A percentile compares a stretch with the other conserved stretches of the same genome.
These are phyloP conservation scores for Heritiera fomes DNA, from an alignment of 345 rosid species.

Conservation along the genomic window DNA sequence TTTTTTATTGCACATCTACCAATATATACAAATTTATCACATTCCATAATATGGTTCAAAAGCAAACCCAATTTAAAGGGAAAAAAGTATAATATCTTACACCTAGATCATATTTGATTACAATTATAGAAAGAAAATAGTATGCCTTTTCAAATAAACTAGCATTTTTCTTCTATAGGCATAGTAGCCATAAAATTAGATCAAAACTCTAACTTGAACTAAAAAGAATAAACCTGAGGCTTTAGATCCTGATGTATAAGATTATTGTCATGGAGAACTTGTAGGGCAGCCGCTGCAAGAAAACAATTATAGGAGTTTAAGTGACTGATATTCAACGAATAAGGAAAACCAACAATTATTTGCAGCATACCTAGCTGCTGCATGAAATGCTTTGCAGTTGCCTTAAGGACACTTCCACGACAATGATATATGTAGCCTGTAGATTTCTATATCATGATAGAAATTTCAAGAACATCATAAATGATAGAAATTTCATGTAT, in stretches of 20 bases:
- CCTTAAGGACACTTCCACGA: no score
- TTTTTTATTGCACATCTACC: slow-evolving; percentile 1
- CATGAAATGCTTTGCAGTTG: no score
- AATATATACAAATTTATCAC: not conserved
- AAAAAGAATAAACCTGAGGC: slow-evolving; percentile 68
- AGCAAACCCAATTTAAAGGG: not conserved
- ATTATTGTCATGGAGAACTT: slow-evolving; percentile 87
- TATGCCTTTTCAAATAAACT: not conserved
- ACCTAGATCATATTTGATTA: not conserved
- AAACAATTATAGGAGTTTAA: no score
- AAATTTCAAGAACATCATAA: no score
- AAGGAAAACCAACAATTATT: no score
- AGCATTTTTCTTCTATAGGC: not conserved
- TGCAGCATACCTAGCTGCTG: no score
- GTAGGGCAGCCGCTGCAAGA: slow-evolving; percentile 24
- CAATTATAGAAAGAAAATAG: not conserved
- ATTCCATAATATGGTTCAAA: slow-evolving; percentile 15
- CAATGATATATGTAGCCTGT: no score
- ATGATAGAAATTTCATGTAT: no score
- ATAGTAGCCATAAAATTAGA: slow-evolving; percentile 5
- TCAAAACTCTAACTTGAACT: slow-evolving; percentile 4
- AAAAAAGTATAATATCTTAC: no score
- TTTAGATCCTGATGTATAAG: slow-evolving; percentile 94
- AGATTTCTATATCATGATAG: no score
- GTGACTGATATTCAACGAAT: no score